phyloP scores from a whole-genome alignment of 768 basidiomycete genomes.

The Agaricus blazei region DNA sequence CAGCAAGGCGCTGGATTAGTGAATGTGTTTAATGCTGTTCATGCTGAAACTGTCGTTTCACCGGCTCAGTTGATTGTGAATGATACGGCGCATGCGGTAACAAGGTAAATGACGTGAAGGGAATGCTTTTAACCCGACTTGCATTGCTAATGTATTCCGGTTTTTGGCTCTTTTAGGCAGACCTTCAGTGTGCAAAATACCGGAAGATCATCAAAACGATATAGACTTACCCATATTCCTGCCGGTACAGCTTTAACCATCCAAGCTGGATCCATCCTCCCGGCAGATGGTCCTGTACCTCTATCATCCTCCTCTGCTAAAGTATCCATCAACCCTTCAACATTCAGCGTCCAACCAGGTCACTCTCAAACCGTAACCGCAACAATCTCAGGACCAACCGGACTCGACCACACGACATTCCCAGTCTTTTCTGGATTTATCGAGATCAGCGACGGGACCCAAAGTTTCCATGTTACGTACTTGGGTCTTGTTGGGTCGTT shows the following conservation, averaged over 20 bases:
- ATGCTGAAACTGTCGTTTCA: conserved; percentile 40
- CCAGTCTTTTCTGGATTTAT: conserved; percentile 59
- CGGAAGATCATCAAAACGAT: conserved; percentile 32
- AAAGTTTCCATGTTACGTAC: conserved; percentile 37
- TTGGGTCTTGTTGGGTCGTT: conserved; percentile 35
- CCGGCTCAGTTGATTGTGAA: conserved; percentile 53
- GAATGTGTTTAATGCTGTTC: conserved; percentile 49
- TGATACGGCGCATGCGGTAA: conserved; percentile 49
- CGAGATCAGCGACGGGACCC: conserved; percentile 28
- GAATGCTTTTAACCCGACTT: no score
- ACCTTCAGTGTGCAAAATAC: conserved; percentile 45
- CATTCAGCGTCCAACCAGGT: conserved; percentile 39
- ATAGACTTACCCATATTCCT: conserved; percentile 50
- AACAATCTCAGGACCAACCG: conserved; percentile 37
- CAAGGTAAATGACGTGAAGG: conserved; percentile 23
- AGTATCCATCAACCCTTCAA: conserved; percentile 36
- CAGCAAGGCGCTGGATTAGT: conserved; percentile 50
- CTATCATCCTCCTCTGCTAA: conserved; percentile 35
- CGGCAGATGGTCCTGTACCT: conserved; percentile 42
- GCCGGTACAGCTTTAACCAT: conserved; percentile 51
- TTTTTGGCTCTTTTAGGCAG: conserved; percentile 24
- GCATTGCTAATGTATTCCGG: no score
- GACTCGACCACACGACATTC: conserved; percentile 36
- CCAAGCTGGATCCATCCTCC: conserved; percentile 29
- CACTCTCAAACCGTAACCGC: conserved; percentile 32